Evolutionary conservation across 371 early-diverging fungal genomes (phyloP).

Genomic region (Mortierella sp.): DNA sequence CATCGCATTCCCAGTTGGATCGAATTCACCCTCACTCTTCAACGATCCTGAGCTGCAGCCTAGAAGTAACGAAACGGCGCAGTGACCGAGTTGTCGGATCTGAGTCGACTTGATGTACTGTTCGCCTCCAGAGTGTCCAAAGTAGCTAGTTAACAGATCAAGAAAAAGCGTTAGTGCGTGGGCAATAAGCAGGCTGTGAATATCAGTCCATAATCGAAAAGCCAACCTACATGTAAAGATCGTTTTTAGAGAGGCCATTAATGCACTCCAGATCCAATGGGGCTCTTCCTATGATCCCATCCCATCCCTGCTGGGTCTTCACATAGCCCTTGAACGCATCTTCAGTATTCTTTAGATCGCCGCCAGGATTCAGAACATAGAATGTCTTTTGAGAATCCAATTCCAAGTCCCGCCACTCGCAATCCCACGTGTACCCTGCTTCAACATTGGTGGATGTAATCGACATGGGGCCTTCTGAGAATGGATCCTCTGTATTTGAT

Average conservation of each 20-base stretch:
- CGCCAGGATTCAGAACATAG: conserved; percentile 92
- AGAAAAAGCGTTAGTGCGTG: not conserved
- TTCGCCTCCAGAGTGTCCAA: conserved; percentile 98
- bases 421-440: not conserved
- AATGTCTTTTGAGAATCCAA: conserved; percentile 69
- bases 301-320: conserved; percentile 73
- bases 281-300: conserved; percentile 75
- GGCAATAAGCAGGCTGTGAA: not conserved
- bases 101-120: conserved; percentile 80
- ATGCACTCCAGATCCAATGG: conserved; percentile 79
- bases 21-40: conserved; percentile 84
- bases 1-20: conserved; percentile 84
- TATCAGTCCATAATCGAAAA: not conserved
- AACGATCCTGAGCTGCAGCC: conserved; percentile 93
- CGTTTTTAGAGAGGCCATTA: conserved; percentile 66
- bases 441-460: not conserved
- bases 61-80: conserved; percentile 86
- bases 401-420: conserved; percentile 46
- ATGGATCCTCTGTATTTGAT: not conserved
- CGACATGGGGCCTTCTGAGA: not conserved
- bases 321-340: conserved; percentile 74
- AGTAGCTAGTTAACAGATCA: conserved; percentile 72
- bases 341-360: conserved; percentile 89
- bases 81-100: conserved; percentile 72
- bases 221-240: conserved; percentile 79